phyloP scores from a whole-genome alignment of 768 basidiomycete species.

The Hortiboletus flavorubellus region DNA sequence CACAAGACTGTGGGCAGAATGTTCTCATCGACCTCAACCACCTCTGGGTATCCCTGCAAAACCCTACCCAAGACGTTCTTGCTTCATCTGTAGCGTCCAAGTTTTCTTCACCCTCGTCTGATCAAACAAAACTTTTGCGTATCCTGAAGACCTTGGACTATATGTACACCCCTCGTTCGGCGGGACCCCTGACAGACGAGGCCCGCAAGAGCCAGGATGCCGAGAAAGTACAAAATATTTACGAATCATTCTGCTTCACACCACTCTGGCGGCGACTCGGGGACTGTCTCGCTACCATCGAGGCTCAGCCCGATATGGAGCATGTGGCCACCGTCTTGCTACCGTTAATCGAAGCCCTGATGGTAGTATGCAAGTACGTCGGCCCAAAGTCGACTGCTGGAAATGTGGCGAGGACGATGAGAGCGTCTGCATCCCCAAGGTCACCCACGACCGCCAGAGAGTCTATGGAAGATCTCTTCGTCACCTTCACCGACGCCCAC shows the following conservation, averaged over 20 bases:
- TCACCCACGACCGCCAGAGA: constrained; percentile 68
- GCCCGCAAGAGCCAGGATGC: constrained; percentile 50
- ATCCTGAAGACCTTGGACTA: constrained; percentile 98
- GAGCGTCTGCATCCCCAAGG: constrained; percentile 65
- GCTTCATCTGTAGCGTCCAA: constrained; percentile 74
- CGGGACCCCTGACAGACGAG: constrained; percentile 37
- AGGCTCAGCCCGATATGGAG: constrained; percentile 73
- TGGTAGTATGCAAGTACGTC: constrained; percentile 98
- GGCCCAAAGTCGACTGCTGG: constrained; percentile 57
- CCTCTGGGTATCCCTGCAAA: constrained; percentile 61
- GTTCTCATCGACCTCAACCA: constrained; percentile 77
- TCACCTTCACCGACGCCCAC: constrained; percentile 90
- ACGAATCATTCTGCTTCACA: constrained; percentile 88
- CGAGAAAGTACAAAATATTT: constrained; percentile 84
- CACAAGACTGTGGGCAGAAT: constrained; percentile 81
- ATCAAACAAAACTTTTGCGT: constrained; percentile 93
- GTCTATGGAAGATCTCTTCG: constrained; percentile 87
- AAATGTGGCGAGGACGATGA: constrained; percentile 47
- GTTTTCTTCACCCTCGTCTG: constrained; percentile 91
- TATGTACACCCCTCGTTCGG: constrained; percentile 73
- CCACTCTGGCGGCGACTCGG: constrained; percentile 86
- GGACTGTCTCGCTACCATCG: constrained; percentile 83
- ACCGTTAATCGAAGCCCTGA: constrained; percentile 92
- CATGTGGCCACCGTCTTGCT: constrained; percentile 91
- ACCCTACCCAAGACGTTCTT: constrained; percentile 50